Percentiles rank a stretch among this genome's conserved stretches.
Evolutionary conservation across 768 basidiomycete genomes (phyloP).

Genomic region (Boletus reticuloceps): DNA sequence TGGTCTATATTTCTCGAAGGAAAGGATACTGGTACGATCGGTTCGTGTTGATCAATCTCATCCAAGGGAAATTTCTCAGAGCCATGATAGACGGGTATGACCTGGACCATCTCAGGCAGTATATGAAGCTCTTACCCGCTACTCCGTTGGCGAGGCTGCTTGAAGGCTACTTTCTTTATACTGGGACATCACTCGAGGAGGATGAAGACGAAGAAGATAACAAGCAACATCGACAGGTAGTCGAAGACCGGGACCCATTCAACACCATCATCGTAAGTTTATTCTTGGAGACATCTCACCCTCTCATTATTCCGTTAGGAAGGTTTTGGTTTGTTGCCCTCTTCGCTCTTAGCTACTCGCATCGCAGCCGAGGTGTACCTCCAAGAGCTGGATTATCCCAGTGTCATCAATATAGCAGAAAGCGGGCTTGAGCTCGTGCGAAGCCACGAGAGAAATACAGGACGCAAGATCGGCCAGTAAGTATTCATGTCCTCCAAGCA

Average conservation of each 20-base stretch:
- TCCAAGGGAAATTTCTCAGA: not conserved
- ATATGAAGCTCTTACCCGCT: slow-evolving; percentile 62
- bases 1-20: slow-evolving; percentile 81
- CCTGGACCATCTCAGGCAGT: slow-evolving; percentile 52
- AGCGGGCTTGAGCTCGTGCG: slow-evolving; percentile 59
- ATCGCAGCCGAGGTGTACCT: slow-evolving; percentile 65
- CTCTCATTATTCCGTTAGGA: slow-evolving; percentile 41
- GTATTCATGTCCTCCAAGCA: slow-evolving; percentile 13
- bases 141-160: slow-evolving; percentile 57
- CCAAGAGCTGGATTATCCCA: slow-evolving; percentile 68
- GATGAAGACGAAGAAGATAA: slow-evolving; percentile 26
- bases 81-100: slow-evolving; percentile 58
- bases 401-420: slow-evolving; percentile 69
- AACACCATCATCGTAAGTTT: slow-evolving; percentile 58
- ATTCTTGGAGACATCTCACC: not conserved
- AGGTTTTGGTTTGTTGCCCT: slow-evolving; percentile 45
- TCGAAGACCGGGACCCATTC: slow-evolving; percentile 51
- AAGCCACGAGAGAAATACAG: slow-evolving; percentile 54
- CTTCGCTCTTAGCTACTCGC: slow-evolving; percentile 66
- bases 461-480: slow-evolving; percentile 50
- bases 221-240: slow-evolving; percentile 3
- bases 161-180: slow-evolving; percentile 66
- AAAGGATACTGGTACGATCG: slow-evolving; percentile 60
- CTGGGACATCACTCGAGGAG: slow-evolving; percentile 44
- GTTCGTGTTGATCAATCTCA: slow-evolving; percentile 40